Conservation (phyloP, 805 yeast genomes). For the Deakozyma indianensis region DNA sequence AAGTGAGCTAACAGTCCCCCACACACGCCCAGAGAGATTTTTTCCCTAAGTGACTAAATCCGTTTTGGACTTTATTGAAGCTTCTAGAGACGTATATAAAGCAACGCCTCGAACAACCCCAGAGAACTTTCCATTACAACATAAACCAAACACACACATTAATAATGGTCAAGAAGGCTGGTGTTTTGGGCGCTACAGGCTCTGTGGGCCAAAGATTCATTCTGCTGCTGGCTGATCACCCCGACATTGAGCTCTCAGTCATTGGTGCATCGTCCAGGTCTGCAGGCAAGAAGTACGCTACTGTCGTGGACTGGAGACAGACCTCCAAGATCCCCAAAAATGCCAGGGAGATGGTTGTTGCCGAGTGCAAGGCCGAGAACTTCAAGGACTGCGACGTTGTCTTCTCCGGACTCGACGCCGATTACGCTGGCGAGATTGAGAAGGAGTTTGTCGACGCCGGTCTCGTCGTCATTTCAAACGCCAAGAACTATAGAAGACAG, state of each 20-base stretch:
- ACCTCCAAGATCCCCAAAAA: conserved; percentile 62
- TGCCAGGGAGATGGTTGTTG: conserved; percentile 49
- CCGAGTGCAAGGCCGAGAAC: conserved; percentile 60
- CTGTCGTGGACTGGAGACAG: conserved; percentile 92
- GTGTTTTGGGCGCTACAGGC: conserved; percentile 97
- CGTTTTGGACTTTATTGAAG: too few relatives aligned
- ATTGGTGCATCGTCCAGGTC: conserved; percentile 90
- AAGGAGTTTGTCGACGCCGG: conserved; percentile 72
- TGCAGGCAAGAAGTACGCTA: conserved; percentile 75
- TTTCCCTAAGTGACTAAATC: too few relatives aligned
- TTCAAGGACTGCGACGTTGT: conserved; percentile 88
- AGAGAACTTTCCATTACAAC: too few relatives aligned
- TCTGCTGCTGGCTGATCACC: conserved; percentile 68
- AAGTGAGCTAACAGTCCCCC: too few relatives aligned
- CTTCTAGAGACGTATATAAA: too few relatives aligned
- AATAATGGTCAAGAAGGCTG: conserved; percentile 36
- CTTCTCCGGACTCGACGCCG: conserved; percentile 89
- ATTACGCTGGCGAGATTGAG: conserved; percentile 86
- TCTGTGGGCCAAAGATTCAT: conserved; percentile 96
- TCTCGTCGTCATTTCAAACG: conserved; percentile 77
- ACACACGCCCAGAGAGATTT: too few relatives aligned
- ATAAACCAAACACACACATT: too few relatives aligned
- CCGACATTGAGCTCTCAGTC: conserved; percentile 71
- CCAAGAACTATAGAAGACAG: conserved; percentile 87
- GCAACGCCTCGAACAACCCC: too few relatives aligned